phyloP scores from a whole-genome alignment of 768 basidiomycete species.

The Calocybe cyanea region DNA sequence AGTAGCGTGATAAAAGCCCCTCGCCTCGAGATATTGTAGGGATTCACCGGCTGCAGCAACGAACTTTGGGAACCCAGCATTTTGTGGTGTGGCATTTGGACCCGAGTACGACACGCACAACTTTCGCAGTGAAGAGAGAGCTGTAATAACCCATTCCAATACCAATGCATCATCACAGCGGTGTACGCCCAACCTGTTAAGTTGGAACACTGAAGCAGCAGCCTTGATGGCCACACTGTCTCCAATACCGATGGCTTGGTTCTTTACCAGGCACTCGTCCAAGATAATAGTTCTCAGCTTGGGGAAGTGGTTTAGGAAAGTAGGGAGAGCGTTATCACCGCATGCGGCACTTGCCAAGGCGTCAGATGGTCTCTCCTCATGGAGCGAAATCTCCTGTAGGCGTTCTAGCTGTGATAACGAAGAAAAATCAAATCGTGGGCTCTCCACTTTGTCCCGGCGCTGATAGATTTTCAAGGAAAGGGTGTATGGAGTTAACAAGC shows the following conservation, averaged over 20 bases:
- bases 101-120: not conserved
- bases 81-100: no score
- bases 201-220: slow-evolving; percentile 2
- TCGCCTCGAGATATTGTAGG: slow-evolving; percentile 3
- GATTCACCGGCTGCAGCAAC: slow-evolving; percentile 5
- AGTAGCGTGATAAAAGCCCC: not conserved
- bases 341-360: not conserved
- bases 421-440: slow-evolving; percentile 8
- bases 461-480: slow-evolving; percentile 5
- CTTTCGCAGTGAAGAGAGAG: slow-evolving; percentile 7
- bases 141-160: slow-evolving; percentile 7
- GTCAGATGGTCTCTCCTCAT: not conserved
- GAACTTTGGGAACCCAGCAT: not conserved
- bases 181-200: slow-evolving; percentile 1
- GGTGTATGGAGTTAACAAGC: not conserved
- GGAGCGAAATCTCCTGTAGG: slow-evolving; percentile 9
- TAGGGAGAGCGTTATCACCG: slow-evolving; percentile 10
- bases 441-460: not conserved
- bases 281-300: slow-evolving; percentile 12
- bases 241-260: not conserved
- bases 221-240: not conserved
- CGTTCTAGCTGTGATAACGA: slow-evolving; percentile 4
- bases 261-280: slow-evolving; percentile 3
- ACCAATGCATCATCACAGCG: slow-evolving; percentile 1
- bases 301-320: slow-evolving; percentile 13